These are phyloP conservation scores for Colletotrichum incanum DNA, from an alignment of 2,329 filamentous ascomycete species.

Conservation along the genomic window DNA sequence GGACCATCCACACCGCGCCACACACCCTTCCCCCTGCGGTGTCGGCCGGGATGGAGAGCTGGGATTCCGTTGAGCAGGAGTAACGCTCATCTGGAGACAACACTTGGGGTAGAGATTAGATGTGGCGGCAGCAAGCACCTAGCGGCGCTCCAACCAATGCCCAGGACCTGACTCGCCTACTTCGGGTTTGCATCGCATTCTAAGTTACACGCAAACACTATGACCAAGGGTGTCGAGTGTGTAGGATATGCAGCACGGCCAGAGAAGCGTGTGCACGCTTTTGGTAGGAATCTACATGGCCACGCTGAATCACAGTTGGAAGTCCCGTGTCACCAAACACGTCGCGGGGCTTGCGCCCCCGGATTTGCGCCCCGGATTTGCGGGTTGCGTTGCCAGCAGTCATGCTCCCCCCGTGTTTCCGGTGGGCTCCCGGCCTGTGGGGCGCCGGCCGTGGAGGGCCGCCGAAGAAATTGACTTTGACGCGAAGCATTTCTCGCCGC, in stretches of 20 bases:
- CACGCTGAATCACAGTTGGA: not conserved
- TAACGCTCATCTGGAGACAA: not conserved
- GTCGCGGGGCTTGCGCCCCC: not conserved
- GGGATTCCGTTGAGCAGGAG: not conserved
- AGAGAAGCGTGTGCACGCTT: not conserved
- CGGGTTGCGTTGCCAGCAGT: conserved; percentile 17
- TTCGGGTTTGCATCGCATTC: no score
- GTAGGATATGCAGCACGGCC: not conserved
- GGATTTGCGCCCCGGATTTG: conserved; percentile 22
- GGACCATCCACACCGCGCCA: conserved; percentile 5
- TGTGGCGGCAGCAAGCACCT: not conserved
- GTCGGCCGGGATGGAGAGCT: not conserved
- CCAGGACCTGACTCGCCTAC: no score
- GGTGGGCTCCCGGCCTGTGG: not conserved
- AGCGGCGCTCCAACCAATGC: not conserved
- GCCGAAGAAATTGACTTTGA: not conserved
- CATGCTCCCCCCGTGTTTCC: conserved; percentile 15
- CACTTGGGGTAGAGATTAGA: not conserved
- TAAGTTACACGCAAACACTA: no score
- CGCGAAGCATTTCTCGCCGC: not conserved
- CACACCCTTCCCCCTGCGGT: not conserved
- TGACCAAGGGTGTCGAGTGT: no score
- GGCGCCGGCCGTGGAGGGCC: not conserved
- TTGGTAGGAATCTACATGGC: not conserved
- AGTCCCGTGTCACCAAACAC: not conserved